phyloP scores from a whole-genome alignment of 208 protist species.

The Leishmania mexicana region DNA sequence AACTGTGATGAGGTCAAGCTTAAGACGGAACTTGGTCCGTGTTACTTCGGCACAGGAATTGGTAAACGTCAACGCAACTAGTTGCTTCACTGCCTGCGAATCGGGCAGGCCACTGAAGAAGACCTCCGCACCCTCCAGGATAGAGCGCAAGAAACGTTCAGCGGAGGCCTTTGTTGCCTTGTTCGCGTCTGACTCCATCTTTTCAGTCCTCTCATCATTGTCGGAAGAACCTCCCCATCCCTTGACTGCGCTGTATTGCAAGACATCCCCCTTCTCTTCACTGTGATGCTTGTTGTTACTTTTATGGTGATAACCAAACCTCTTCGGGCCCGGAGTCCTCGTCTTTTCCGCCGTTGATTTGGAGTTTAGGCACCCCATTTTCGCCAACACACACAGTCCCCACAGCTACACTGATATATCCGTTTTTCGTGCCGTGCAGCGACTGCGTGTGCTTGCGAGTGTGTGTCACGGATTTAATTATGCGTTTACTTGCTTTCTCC shows the following conservation, averaged over 20 bases:
- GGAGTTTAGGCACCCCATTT: conserved; percentile 65
- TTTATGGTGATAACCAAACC: conserved; percentile 1
- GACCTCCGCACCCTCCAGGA: conserved; percentile 63
- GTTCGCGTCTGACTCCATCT: conserved; percentile 17
- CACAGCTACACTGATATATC: neutral
- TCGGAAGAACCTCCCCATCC: neutral
- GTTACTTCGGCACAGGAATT: conserved; percentile 85
- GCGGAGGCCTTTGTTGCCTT: conserved; percentile 29
- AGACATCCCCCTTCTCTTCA: conserved; percentile 2
- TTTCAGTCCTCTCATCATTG: conserved; percentile 9
- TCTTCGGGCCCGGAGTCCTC: conserved; percentile 8
- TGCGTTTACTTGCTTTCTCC: neutral
- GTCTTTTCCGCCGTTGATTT: conserved; percentile 44
- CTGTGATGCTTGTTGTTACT: conserved; percentile 11
- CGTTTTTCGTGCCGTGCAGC: neutral
- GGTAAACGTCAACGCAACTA: conserved; percentile 74
- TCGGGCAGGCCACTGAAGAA: conserved; percentile 62
- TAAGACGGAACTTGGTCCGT: conserved; percentile 84
- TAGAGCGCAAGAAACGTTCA: conserved; percentile 59
- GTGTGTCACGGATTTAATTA: neutral
- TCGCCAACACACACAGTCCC: neutral
- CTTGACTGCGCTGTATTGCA: conserved; percentile 21
- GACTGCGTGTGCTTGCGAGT: neutral
- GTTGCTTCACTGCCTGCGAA: conserved; percentile 50
- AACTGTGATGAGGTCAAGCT: conserved; percentile 55